A percentile compares a stretch with the other conserved stretches of the same genome.
Conservation (phyloP, 2,329 filamentous ascomycete genomes). For the Claviceps fusiformis region DNA sequence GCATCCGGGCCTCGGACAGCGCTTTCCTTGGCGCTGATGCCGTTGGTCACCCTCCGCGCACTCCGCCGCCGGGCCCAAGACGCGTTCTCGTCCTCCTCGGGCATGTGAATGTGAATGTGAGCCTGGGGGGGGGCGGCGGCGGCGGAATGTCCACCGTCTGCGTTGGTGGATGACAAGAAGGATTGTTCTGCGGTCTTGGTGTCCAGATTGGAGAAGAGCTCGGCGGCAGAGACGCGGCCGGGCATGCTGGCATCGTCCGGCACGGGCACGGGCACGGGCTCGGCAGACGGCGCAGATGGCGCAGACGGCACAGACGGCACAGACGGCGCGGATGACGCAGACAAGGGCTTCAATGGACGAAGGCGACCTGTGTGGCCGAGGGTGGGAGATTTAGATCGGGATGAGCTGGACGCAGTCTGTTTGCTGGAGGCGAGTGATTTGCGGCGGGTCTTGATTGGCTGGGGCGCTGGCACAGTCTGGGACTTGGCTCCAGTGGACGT, state of each 20-base stretch:
- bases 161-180: background rate
- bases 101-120: constrained; percentile 13
- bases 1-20: constrained; percentile 20
- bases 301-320: too few relatives aligned
- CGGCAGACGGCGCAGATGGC: background rate
- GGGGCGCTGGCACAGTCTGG: constrained; percentile 24
- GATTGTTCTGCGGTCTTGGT: constrained; percentile 10
- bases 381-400: constrained; percentile 22
- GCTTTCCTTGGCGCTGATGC: constrained; percentile 22
- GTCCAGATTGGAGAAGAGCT: constrained; percentile 20
- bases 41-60: constrained; percentile 26
- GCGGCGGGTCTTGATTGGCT: constrained; percentile 18
- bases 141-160: constrained; percentile 5
- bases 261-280: background rate
- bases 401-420: constrained; percentile 22
- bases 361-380: constrained; percentile 10
- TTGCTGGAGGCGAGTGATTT: constrained; percentile 26
- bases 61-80: constrained; percentile 23
- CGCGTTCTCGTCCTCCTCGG: constrained; percentile 16
- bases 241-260: constrained; percentile 25
- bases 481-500: constrained; percentile 13
- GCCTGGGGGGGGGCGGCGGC: background rate
- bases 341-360: constrained; percentile 12
- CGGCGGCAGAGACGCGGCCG: constrained; percentile 22
- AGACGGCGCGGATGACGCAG: constrained; percentile 2